Evolutionary conservation across 2,329 filamentous ascomycete species (phyloP).

Genomic region (Orbilia oligospora): DNA sequence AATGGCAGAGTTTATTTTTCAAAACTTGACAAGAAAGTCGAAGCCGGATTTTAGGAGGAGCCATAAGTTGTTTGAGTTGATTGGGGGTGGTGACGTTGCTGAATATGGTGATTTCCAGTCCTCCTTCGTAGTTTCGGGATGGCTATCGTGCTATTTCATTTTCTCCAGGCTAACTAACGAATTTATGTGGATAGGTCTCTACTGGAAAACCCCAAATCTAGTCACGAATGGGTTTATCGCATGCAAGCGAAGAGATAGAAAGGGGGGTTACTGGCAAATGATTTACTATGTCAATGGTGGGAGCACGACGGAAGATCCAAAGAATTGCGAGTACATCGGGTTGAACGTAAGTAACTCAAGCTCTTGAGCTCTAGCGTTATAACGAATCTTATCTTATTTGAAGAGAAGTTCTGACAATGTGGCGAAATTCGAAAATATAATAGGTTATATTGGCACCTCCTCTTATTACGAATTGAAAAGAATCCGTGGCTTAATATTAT

Average conservation of each 20-base stretch:
- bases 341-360: conserved; percentile 34
- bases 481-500: too few species aligned
- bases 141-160: too few species aligned
- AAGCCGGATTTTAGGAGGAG: conserved; percentile 46
- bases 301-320: conserved; percentile 26
- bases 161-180: too few species aligned
- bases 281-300: conserved; percentile 50
- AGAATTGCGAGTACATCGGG: conserved; percentile 50
- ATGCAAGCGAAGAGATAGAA: conserved; percentile 36
- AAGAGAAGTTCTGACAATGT: neutral
- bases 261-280: conserved; percentile 52
- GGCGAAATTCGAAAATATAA: neutral
- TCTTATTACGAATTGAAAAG: neutral
- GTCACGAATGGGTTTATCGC: conserved; percentile 52
- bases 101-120: conserved; percentile 34
- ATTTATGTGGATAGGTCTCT: conserved; percentile 28
- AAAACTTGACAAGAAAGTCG: conserved; percentile 41
- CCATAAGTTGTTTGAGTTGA: conserved; percentile 36
- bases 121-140: too few species aligned
- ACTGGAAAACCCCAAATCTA: conserved; percentile 36
- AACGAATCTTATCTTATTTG: too few species aligned
- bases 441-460: conserved; percentile 29
- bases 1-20: conserved; percentile 50
- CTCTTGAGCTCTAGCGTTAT: too few species aligned
- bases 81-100: conserved; percentile 45